Conservation (phyloP, 345 rosid genomes). For the Aegle marmelos region DNA sequence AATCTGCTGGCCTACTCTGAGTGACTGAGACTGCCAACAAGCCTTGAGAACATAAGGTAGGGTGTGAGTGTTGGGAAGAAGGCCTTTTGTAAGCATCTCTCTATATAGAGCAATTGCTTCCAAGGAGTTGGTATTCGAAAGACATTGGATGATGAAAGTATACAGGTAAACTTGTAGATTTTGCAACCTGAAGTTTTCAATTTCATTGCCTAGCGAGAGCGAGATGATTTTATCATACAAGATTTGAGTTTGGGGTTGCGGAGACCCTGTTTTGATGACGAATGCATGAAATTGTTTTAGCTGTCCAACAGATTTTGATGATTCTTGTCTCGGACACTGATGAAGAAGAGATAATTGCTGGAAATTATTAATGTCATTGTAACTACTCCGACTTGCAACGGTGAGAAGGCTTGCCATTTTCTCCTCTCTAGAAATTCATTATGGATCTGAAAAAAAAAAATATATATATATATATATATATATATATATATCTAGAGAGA, state of each 20-base stretch:
- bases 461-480: no score
- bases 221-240: constrained; percentile 18
- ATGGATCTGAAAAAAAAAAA: no score
- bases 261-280: constrained; percentile 22
- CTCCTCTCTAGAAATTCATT: no score
- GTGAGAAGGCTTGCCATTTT: no score
- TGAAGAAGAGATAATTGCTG: no score
- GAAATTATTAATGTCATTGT: no score
- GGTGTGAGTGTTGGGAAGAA: constrained; percentile 38
- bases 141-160: constrained; percentile 38
- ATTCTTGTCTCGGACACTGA: constrained; percentile 17
- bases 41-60: constrained; percentile 47
- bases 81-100: constrained; percentile 33
- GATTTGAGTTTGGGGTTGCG: constrained; percentile 21
- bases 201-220: constrained; percentile 6
- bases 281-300: constrained; percentile 41
- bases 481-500: no score
- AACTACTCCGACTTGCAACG: no score
- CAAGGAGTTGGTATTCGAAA: constrained; percentile 7
- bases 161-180: constrained; percentile 11
- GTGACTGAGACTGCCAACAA: constrained; percentile 23
- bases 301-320: constrained; percentile 26
- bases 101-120: constrained; percentile 25
- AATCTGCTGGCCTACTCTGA: constrained; percentile 35
- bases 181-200: constrained; percentile 15